These are phyloP conservation scores for Claviceps citrina DNA, from an alignment of 2,329 filamentous ascomycete species.

Conservation along the genomic window DNA sequence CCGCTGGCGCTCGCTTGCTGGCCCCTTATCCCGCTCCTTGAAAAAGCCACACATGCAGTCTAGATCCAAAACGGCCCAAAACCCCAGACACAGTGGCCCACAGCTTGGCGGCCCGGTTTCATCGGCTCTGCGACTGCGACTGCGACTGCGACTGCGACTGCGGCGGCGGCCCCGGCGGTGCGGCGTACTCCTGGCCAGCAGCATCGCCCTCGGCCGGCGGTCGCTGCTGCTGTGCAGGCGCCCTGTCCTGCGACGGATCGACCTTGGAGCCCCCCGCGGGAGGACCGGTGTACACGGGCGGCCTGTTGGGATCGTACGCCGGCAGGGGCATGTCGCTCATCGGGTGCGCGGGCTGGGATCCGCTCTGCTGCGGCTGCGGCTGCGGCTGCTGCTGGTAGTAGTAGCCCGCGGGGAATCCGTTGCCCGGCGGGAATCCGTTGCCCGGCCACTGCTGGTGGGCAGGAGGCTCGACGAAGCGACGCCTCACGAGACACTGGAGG, in stretches of 20 bases:
- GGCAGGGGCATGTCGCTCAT: constrained; percentile 41
- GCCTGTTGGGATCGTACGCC: constrained; percentile 42
- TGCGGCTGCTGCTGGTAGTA: constrained; percentile 10
- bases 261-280: constrained; percentile 36
- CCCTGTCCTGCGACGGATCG: constrained; percentile 32
- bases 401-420: constrained; percentile 10
- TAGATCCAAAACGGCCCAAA: too few relatives aligned
- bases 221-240: constrained; percentile 10
- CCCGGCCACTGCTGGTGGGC: constrained; percentile 7
- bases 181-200: constrained; percentile 19
- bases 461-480: constrained; percentile 13
- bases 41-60: too few relatives aligned
- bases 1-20: too few relatives aligned
- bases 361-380: constrained; percentile 4
- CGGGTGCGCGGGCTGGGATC: constrained; percentile 19
- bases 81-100: too few relatives aligned
- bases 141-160: too few relatives aligned
- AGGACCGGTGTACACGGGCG: constrained; percentile 37
- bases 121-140: too few relatives aligned
- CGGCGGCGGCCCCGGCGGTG: constrained; percentile 36
- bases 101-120: too few relatives aligned
- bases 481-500: constrained; percentile 36
- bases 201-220: constrained; percentile 13
- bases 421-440: too few relatives aligned
- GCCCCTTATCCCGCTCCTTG: too few relatives aligned